Evolutionary conservation across 164 flowering plant species (phyloP).

Genomic region (Cinnamomum micranthum): DNA sequence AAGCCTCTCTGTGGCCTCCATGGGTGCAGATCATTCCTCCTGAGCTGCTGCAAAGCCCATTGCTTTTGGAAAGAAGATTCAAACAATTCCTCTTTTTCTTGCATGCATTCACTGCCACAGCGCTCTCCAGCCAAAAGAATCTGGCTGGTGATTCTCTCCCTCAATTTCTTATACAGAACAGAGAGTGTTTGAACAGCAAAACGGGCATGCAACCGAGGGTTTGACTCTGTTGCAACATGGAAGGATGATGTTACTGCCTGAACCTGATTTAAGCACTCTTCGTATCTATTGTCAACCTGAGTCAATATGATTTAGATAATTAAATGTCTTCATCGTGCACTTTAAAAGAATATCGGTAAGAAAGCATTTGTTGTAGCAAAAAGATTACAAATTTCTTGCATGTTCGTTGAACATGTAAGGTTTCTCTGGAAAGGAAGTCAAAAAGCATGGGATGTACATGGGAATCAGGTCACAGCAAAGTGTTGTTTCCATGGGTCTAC

Average conservation of each 20-base stretch:
- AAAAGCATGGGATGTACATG: too few relatives aligned
- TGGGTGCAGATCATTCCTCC: constrained; percentile 55
- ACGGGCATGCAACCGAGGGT: constrained; percentile 59
- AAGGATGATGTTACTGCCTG: constrained; percentile 75
- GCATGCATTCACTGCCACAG: constrained; percentile 13
- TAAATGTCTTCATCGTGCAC: neutral
- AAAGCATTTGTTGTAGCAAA: neutral
- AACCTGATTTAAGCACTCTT: constrained; percentile 71
- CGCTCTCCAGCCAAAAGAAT: constrained; percentile 48
- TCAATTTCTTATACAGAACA: constrained; percentile 46
- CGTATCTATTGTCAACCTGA: constrained; percentile 77
- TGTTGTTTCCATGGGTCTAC: too few relatives aligned
- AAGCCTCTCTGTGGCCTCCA: constrained; percentile 98
- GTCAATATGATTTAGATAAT: constrained; percentile 2
- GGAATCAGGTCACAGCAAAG: too few relatives aligned
- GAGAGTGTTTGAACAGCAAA: constrained; percentile 75
- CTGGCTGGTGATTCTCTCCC: constrained; percentile 68
- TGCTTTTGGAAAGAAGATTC: constrained; percentile 69
- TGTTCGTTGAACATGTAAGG: neutral
- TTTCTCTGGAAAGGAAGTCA: too few relatives aligned
- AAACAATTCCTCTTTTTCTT: constrained; percentile 39
- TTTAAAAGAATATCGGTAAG: neutral
- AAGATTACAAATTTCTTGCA: neutral
- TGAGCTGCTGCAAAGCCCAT: constrained; percentile 81
- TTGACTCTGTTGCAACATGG: constrained; percentile 74